Conservation (phyloP, 2,329 filamentous ascomycete species). For the Phaeoacremonium minimum region DNA sequence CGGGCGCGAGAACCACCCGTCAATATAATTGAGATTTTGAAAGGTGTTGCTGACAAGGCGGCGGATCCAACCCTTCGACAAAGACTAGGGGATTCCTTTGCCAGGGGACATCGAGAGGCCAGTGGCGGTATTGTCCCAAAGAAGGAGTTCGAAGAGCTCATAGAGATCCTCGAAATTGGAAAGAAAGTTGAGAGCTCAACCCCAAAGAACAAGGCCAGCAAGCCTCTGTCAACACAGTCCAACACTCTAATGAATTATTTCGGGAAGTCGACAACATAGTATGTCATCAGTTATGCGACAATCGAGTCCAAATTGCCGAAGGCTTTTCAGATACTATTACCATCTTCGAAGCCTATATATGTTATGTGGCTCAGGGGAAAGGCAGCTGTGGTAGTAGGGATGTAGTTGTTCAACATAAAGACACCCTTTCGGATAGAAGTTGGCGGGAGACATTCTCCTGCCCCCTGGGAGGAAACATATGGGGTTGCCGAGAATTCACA, state of each 20-base stretch:
- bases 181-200: slow-evolving; percentile 38
- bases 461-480: too few relatives aligned
- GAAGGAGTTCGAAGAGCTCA: slow-evolving; percentile 62
- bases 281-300: not conserved
- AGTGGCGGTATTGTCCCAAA: slow-evolving; percentile 59
- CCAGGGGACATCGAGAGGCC: slow-evolving; percentile 63
- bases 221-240: slow-evolving; percentile 41
- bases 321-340: not conserved
- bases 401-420: too few relatives aligned
- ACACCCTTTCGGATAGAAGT: too few relatives aligned
- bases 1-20: slow-evolving; percentile 48
- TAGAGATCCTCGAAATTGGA: slow-evolving; percentile 53
- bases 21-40: slow-evolving; percentile 58
- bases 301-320: too few relatives aligned
- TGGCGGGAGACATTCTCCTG: too few relatives aligned
- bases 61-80: slow-evolving; percentile 32
- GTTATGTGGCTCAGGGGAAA: too few relatives aligned
- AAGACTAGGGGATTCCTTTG: slow-evolving; percentile 59
- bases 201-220: slow-evolving; percentile 16
- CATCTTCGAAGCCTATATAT: not conserved
- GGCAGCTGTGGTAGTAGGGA: too few relatives aligned
- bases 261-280: slow-evolving; percentile 23
- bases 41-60: slow-evolving; percentile 40
- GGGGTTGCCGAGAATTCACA: too few relatives aligned
- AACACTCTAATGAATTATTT: slow-evolving; percentile 56